A percentile compares a stretch with the other conserved stretches of the same genome.
Evolutionary conservation across 2,329 filamentous ascomycete species (phyloP).

Genomic region (Xylaria sp.): DNA sequence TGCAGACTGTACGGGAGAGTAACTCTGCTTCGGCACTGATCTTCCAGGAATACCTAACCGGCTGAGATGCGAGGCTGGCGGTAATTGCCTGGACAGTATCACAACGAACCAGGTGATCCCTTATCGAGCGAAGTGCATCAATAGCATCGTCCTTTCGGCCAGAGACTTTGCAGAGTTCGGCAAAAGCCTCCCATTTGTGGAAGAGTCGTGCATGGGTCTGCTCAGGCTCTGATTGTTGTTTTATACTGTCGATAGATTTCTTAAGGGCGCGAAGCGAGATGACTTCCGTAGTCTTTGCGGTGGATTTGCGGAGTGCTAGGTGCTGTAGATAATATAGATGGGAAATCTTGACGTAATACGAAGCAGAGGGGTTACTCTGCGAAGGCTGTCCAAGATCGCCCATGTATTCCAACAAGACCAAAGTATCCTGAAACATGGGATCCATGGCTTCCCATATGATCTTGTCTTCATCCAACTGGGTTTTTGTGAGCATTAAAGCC

Average conservation of each 20-base stretch:
- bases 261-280: constrained; percentile 62
- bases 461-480: constrained; percentile 53
- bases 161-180: constrained; percentile 61
- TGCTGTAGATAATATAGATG: constrained; percentile 73
- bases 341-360: constrained; percentile 69
- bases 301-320: constrained; percentile 54
- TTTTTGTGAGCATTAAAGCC: constrained; percentile 61
- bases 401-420: constrained; percentile 59
- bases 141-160: constrained; percentile 63
- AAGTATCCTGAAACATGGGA: constrained; percentile 61
- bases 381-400: constrained; percentile 45
- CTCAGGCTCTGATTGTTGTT: constrained; percentile 58
- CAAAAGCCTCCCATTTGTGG: constrained; percentile 70
- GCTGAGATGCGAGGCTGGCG: constrained; percentile 51
- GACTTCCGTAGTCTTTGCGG: constrained; percentile 48
- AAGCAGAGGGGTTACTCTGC: constrained; percentile 42
- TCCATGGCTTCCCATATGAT: constrained; percentile 62
- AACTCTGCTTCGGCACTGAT: constrained; percentile 54
- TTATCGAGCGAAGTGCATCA: constrained; percentile 63
- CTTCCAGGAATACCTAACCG: constrained; percentile 61
- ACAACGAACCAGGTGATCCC: constrained; percentile 64
- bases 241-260: constrained; percentile 67
- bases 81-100: constrained; percentile 63
- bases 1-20: constrained; percentile 64
- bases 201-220: constrained; percentile 64